A percentile compares a stretch with the other conserved stretches of the same genome.
phyloP scores from a whole-genome alignment of 495 filamentous ascomycete genomes.

The Aspergillus avenaceus region DNA sequence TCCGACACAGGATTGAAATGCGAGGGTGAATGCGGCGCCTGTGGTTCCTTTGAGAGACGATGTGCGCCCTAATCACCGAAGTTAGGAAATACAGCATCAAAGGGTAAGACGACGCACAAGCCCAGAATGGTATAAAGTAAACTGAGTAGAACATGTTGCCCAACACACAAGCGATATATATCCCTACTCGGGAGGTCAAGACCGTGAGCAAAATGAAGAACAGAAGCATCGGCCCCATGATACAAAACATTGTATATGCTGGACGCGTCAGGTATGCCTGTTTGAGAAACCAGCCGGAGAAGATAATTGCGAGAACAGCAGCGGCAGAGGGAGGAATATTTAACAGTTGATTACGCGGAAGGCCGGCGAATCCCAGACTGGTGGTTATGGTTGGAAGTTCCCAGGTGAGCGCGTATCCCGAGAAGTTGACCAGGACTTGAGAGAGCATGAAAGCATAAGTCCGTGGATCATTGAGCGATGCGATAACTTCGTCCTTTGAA shows the following conservation, averaged over 20 bases:
- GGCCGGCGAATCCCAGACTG: conserved; percentile 26
- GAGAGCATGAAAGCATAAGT: conserved; percentile 29
- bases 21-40: conserved; percentile 29
- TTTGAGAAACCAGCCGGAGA: conserved; percentile 15
- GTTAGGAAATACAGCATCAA: background rate
- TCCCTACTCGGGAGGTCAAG: conserved; percentile 11
- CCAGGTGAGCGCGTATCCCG: conserved; percentile 25
- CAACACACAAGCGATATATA: conserved; percentile 25
- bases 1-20: conserved; percentile 25
- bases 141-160: conserved; percentile 19
- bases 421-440: conserved; percentile 27
- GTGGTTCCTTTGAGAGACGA: conserved; percentile 26
- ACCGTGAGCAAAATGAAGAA: conserved; percentile 23
- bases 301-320: conserved; percentile 20
- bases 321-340: conserved; percentile 25
- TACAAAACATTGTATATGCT: conserved; percentile 7
- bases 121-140: conserved; percentile 31
- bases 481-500: conserved; percentile 29
- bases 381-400: conserved; percentile 28
- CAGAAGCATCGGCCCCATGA: conserved; percentile 19
- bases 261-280: conserved; percentile 9
- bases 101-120: conserved; percentile 10
- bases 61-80: conserved; percentile 14
- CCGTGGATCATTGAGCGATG: conserved; percentile 23
- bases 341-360: conserved; percentile 28